Base-by-base conservation (phyloP, 164 flowering plant species). In the Kalanchoe fedtschenkoi region DNA sequence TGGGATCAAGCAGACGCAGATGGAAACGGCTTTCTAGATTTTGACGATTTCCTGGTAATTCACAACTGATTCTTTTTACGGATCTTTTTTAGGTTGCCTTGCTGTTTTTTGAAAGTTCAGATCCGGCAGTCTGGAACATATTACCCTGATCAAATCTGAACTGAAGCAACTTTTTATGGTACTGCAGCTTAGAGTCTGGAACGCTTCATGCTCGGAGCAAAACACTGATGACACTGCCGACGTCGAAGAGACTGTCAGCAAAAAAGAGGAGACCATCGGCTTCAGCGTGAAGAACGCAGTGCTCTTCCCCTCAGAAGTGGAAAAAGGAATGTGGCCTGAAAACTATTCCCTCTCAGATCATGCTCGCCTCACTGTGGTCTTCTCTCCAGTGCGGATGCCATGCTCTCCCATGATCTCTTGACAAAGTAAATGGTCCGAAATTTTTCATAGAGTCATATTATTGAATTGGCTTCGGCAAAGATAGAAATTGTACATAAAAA, bases 311-410 rank as follows among this genome's bases (percentile, higher is more conserved):
- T 74, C 88, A 39, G 96, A 93, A 78, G 97, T 79, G 15, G 97
- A 90, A 78, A 84, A 83, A 71, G 99, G 97, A 71, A 77, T 62
- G 74, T 93, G 99, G 97, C 99, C 99, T 0, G 97, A 90, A 58
- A 74, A 93, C 71, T 93, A 88, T 73, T 90, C 87, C 53, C 91
- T 93, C 35, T 93, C 99, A 2, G 99, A 93, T 68, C 99, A 93
- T 65, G 99, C 99, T 19, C 82, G 87, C 11, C 86, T 93, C 17
- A 93, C 99, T 0, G 97, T 87, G 21, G 89, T 85, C 0, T 87
- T 93, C 74, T 88, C 98, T 37, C 97, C 97, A 0, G 80, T 83
- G 34, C 72, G 83, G 68, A 85, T 89, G 95, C 85, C 90, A 3
- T 84, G 88, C 71, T 66, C 80, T 29, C 80, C 76, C 63, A 53